Conservation (phyloP, 2,329 filamentous ascomycete genomes). For the Coniosporium tulheliwenetii region DNA sequence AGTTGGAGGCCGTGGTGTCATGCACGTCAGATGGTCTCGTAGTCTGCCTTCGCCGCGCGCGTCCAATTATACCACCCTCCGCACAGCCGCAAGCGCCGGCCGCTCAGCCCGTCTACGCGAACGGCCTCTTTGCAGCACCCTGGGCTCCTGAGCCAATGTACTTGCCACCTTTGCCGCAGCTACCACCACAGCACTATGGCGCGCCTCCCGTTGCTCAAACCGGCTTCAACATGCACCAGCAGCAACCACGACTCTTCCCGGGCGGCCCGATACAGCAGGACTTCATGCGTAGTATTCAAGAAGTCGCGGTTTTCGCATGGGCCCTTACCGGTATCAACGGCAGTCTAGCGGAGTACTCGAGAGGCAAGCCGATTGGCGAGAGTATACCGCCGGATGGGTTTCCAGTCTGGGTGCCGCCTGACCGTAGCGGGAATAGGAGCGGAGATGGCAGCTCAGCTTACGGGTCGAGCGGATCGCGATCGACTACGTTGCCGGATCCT, state of each 20-base stretch:
- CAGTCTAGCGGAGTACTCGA: constrained; percentile 44
- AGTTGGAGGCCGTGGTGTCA: constrained; percentile 80
- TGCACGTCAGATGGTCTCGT: constrained; percentile 81
- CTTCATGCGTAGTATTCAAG: constrained; percentile 67
- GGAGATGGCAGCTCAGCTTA: neutral
- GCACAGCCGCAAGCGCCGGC: constrained; percentile 29
- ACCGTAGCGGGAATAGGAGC: neutral
- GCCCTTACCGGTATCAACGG: constrained; percentile 67
- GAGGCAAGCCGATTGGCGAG: constrained; percentile 47
- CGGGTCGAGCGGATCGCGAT: no score
- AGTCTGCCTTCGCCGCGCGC: constrained; percentile 60
- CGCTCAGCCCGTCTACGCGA: constrained; percentile 29
- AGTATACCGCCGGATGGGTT: constrained; percentile 45
- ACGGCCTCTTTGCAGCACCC: constrained; percentile 63
- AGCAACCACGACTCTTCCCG: constrained; percentile 25
- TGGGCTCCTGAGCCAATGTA: constrained; percentile 57
- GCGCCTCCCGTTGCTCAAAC: constrained; percentile 1
- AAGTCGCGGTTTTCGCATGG: constrained; percentile 82
- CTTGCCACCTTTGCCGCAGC: constrained; percentile 22
- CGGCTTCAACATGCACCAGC: constrained; percentile 10
- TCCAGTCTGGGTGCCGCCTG: constrained; percentile 33
- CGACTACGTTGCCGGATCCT: no score
- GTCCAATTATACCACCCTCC: constrained; percentile 49
- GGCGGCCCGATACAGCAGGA: constrained; percentile 41
- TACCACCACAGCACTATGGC: constrained; percentile 11